Base-by-base conservation (phyloP, 2,329 filamentous ascomycete species). In the Karstenula rhodostoma region DNA sequence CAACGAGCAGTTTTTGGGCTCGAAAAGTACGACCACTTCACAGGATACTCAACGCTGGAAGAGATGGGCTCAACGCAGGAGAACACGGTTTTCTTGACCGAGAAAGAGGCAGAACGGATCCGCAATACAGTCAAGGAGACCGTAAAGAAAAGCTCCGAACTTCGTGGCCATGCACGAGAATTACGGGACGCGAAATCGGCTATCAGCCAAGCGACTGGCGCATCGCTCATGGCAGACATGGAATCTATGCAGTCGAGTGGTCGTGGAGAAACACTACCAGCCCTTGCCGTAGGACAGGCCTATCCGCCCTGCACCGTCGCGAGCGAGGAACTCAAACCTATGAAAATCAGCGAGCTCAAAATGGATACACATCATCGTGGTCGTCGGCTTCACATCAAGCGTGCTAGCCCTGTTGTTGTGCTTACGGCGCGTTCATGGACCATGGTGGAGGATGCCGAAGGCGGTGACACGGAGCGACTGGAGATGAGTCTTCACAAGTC, bases 311-410 rank as follows among this genome's bases (percentile, higher is more conserved):
- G 71, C 44, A 63, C 60, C 1, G 49, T 46, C 5, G 49, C 65
- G 1, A 46, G 69, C 2, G 56, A 65, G 7, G 60, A 66, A 27
- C 40, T 73, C 2, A 57, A 67, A 33, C 65, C 66, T 9, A 72
- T 74, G 47, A 68, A 71, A 56, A 68, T 81, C 57, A 66, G 66
- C 32, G 71, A 79, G 19, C 70, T 82, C 5, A 56, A 44, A 13
- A 66, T 80, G 29, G 77, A 81, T 43, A 79, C 74, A 22, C 79
- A 81, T 63, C 79, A 82, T 65, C 72, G 77, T 6, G 79, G 76
- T 3, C 61, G 19, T 1, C 79, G 78, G 50, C 55, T 81, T 25
- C 53, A 77, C 0, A 52, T 81, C 12, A 73, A 77, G 58, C 65
- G 72, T 12, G 59, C 74, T 12, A 77, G 74, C 5, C 70, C 69